Percentiles rank a stretch among this genome's conserved stretches.
Conservation (phyloP, 2,329 filamentous ascomycete genomes). For the Annulohypoxylon truncatum region DNA sequence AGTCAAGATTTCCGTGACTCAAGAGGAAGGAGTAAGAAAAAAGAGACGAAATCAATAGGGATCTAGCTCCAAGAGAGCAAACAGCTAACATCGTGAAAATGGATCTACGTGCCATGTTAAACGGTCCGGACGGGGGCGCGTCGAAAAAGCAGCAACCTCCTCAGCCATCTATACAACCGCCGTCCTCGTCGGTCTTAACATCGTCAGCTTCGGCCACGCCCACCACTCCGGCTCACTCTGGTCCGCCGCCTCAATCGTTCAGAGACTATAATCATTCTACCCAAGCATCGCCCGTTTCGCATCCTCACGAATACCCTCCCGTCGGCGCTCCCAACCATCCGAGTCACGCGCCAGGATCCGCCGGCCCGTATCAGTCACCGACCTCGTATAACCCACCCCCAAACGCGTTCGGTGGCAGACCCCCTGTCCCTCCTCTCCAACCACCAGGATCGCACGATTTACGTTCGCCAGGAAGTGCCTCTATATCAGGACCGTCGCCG, state of each 20-base stretch:
- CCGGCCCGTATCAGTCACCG: conserved; percentile 55
- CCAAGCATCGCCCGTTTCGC: conserved; percentile 62
- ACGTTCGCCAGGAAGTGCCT: conserved; percentile 62
- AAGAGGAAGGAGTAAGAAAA: conserved; percentile 11
- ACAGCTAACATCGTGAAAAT: conserved; percentile 39
- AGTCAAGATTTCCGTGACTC: conserved; percentile 9
- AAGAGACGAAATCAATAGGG: conserved; percentile 17
- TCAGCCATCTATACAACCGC: conserved; percentile 43
- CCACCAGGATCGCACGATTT: conserved; percentile 59
- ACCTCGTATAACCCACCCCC: conserved; percentile 52
- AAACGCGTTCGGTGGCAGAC: conserved; percentile 54
- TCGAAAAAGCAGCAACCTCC: conserved; percentile 40
- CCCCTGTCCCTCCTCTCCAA: conserved; percentile 56
- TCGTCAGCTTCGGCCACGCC: conserved; percentile 47
- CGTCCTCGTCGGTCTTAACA: conserved; percentile 37
- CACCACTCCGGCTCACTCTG: conserved; percentile 55
- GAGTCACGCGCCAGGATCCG: conserved; percentile 47
- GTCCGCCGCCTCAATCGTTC: conserved; percentile 59
- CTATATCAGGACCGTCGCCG: conserved; percentile 59
- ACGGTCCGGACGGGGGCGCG: conserved; percentile 57
- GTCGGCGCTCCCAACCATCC: conserved; percentile 40
- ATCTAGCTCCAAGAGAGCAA: conserved; percentile 26
- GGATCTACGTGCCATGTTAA: conserved; percentile 60
- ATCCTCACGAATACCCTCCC: conserved; percentile 59
- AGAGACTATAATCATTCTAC: conserved; percentile 62